Conservation (phyloP, 1,139 yeast genomes). For the Pichia inconspicua region DNA sequence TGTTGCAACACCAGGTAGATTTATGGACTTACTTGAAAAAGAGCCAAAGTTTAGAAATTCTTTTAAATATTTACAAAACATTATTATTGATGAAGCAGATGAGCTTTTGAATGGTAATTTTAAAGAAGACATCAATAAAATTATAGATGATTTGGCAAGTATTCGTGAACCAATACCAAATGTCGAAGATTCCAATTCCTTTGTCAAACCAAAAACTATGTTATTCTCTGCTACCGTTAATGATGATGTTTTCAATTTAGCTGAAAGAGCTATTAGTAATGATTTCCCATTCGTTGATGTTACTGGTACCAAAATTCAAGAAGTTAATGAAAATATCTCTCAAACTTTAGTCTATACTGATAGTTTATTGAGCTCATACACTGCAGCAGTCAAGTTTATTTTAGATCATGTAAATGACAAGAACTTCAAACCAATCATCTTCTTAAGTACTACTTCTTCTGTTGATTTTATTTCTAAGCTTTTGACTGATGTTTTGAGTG, state of each 20-base stretch:
- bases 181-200: slow-evolving; percentile 13
- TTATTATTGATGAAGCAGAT: slow-evolving; percentile 87
- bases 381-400: slow-evolving; percentile 46
- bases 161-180: slow-evolving; percentile 29
- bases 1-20: slow-evolving; percentile 89
- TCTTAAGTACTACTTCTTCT: slow-evolving; percentile 68
- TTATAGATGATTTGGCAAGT: slow-evolving; percentile 41
- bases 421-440: slow-evolving; percentile 69
- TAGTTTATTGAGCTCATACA: slow-evolving; percentile 41
- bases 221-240: slow-evolving; percentile 88
- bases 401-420: slow-evolving; percentile 27
- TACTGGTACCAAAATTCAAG: slow-evolving; percentile 60
- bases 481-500: slow-evolving; percentile 13
- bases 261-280: slow-evolving; percentile 56
- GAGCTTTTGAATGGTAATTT: slow-evolving; percentile 73
- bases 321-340: slow-evolving; percentile 57
- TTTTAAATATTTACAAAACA: slow-evolving; percentile 49
- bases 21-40: slow-evolving; percentile 50
- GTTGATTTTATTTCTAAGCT: slow-evolving; percentile 48
- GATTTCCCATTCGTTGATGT: slow-evolving; percentile 67
- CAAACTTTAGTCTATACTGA: slow-evolving; percentile 53
- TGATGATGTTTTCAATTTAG: slow-evolving; percentile 55
- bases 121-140: slow-evolving; percentile 50
- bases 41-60: slow-evolving; percentile 37
- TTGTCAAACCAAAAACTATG: slow-evolving; percentile 42